Evolutionary conservation across 208 protist species (phyloP).

Genomic region (Leishmania guyanensis): DNA sequence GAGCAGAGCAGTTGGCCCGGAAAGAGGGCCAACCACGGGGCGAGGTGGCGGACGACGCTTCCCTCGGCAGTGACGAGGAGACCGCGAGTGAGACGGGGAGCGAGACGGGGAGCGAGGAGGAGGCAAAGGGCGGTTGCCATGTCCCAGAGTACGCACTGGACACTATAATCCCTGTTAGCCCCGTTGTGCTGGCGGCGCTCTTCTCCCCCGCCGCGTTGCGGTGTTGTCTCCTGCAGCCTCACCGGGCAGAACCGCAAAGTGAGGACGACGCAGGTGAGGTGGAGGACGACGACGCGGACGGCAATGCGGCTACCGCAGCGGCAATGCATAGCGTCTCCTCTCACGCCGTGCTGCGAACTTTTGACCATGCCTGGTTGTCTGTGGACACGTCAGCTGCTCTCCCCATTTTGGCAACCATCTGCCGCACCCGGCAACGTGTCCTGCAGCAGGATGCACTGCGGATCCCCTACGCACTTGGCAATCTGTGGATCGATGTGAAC

Average conservation of each 20-base stretch:
- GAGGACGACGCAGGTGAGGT: neutral
- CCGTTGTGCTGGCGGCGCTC: constrained; percentile 67
- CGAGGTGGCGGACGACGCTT: neutral
- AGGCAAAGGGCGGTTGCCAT: constrained; percentile 11
- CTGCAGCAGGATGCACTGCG: constrained; percentile 39
- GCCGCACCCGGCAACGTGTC: constrained; percentile 45
- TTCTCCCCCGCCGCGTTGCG: constrained; percentile 60
- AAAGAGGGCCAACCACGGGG: neutral
- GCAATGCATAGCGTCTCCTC: constrained; percentile 3
- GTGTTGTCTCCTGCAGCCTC: constrained; percentile 58
- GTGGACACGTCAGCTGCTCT: constrained; percentile 51
- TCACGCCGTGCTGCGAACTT: constrained; percentile 17
- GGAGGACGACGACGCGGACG: neutral
- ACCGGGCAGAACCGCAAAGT: neutral
- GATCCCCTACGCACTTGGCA: constrained; percentile 58
- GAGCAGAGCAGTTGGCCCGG: constrained; percentile 18
- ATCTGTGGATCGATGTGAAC: constrained; percentile 65
- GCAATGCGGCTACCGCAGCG: neutral
- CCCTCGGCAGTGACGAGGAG: constrained; percentile 20
- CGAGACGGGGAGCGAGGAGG: constrained; percentile 24
- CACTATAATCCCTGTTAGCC: constrained; percentile 61
- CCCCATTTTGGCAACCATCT: constrained; percentile 62
- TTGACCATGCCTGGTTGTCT: constrained; percentile 55
- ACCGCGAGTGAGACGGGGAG: constrained; percentile 25
- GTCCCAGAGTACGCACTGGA: constrained; percentile 38